These are phyloP conservation scores for Vitis labrusca DNA, from an alignment of 164 flowering plant genomes.

Conservation along the genomic window DNA sequence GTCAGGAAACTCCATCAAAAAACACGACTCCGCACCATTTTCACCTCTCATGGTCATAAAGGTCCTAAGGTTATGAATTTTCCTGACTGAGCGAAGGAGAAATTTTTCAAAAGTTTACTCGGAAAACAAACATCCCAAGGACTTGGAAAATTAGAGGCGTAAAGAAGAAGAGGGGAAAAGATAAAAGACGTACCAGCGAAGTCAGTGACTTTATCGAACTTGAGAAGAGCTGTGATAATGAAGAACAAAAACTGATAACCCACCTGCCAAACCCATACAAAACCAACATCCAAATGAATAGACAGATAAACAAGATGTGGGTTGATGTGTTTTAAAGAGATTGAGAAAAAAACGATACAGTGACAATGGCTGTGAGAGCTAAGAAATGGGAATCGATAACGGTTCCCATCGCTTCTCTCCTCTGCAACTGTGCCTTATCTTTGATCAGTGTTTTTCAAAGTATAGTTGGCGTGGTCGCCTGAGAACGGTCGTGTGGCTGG, in stretches of 20 bases:
- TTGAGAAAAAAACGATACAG: constrained; percentile 16
- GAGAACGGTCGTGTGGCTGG: background rate
- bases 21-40: too few relatives aligned
- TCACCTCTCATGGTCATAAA: too few relatives aligned
- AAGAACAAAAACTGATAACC: constrained; percentile 84
- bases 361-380: constrained; percentile 75
- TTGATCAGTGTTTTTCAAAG: background rate
- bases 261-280: constrained; percentile 39
- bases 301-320: background rate
- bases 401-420: constrained; percentile 48
- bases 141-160: too few relatives aligned
- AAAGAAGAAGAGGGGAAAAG: background rate
- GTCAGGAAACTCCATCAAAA: too few relatives aligned
- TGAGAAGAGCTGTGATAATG: constrained; percentile 79
- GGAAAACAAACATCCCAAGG: too few relatives aligned
- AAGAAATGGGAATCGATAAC: constrained; percentile 87
- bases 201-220: constrained; percentile 89
- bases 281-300: constrained; percentile 4
- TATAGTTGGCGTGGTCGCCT: background rate
- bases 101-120: background rate
- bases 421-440: background rate
- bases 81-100: background rate
- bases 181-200: constrained; percentile 61
- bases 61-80: too few relatives aligned
- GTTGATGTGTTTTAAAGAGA: background rate